Evolutionary conservation across 805 yeast genomes (phyloP).

Genomic region (Isabelozyma gotoi): DNA sequence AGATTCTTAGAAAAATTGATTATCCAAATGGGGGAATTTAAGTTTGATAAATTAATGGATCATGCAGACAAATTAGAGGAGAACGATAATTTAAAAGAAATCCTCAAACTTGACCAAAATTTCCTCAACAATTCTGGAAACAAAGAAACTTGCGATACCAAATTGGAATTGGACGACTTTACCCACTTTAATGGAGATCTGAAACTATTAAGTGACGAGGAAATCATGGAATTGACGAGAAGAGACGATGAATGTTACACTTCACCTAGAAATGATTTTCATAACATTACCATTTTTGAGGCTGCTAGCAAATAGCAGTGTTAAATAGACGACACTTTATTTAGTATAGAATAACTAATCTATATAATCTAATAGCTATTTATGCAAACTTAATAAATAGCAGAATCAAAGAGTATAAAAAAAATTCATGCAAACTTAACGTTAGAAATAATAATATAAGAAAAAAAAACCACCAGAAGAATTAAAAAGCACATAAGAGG

Average conservation of each 20-base stretch:
- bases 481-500: not conserved
- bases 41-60: constrained; percentile 23
- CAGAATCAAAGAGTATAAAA: not conserved
- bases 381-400: not conserved
- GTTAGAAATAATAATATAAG: not conserved
- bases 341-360: not conserved
- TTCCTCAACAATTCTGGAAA: not conserved
- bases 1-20: constrained; percentile 75
- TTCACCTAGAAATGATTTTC: constrained; percentile 17
- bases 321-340: constrained; percentile 5
- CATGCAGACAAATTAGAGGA: not conserved
- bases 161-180: not conserved
- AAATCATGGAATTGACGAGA: constrained; percentile 42
- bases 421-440: not conserved
- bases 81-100: constrained; percentile 9
- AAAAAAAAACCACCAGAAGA: not conserved
- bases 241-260: constrained; percentile 29
- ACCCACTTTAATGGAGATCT: not conserved
- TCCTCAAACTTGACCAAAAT: constrained; percentile 7
- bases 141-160: not conserved
- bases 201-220: constrained; percentile 27
- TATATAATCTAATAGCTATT: not conserved
- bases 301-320: constrained; percentile 35
- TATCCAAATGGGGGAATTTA: constrained; percentile 40
- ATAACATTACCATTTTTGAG: constrained; percentile 35